phyloP scores from a whole-genome alignment of 2,329 filamentous ascomycete species.

The Cercospora sp. region DNA sequence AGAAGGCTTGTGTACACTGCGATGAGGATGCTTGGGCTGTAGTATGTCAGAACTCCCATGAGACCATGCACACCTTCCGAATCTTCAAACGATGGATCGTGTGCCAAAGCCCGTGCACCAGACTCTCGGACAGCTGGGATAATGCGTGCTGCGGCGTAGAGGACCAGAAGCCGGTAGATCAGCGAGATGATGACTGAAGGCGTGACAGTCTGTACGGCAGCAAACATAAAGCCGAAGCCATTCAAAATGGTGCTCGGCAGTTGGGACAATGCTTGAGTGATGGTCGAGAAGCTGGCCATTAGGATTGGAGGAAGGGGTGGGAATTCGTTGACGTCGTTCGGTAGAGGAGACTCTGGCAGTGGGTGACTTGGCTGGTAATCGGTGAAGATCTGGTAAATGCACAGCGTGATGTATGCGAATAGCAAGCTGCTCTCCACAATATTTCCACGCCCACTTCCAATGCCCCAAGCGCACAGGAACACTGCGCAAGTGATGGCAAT shows the following conservation, averaged over 20 bases:
- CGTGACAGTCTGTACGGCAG: constrained; percentile 92
- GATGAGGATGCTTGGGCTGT: constrained; percentile 90
- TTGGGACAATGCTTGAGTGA: constrained; percentile 78
- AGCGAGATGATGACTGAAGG: constrained; percentile 95
- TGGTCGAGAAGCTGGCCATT: constrained; percentile 95
- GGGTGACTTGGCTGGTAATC: constrained; percentile 80
- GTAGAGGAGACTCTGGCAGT: constrained; percentile 52
- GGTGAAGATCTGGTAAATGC: constrained; percentile 98
- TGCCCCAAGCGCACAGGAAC: constrained; percentile 90
- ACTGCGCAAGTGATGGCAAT: constrained; percentile 89
- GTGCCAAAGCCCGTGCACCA: constrained; percentile 76
- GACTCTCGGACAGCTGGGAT: constrained; percentile 90
- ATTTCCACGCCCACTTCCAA: constrained; percentile 89
- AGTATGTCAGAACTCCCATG: constrained; percentile 84
- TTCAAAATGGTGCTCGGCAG: constrained; percentile 83
- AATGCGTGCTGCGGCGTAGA: constrained; percentile 93
- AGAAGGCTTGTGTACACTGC: constrained; percentile 94
- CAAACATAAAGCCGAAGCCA: constrained; percentile 80
- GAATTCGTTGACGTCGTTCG: constrained; percentile 67
- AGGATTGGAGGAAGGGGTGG: constrained; percentile 96
- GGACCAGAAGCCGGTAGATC: constrained; percentile 88
- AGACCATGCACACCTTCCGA: constrained; percentile 67
- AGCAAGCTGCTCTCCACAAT: constrained; percentile 92
- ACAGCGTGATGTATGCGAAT: constrained; percentile 97
- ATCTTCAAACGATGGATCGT: constrained; percentile 84